phyloP scores from a whole-genome alignment of 768 basidiomycete species.

The Tephrocybe sp. region DNA sequence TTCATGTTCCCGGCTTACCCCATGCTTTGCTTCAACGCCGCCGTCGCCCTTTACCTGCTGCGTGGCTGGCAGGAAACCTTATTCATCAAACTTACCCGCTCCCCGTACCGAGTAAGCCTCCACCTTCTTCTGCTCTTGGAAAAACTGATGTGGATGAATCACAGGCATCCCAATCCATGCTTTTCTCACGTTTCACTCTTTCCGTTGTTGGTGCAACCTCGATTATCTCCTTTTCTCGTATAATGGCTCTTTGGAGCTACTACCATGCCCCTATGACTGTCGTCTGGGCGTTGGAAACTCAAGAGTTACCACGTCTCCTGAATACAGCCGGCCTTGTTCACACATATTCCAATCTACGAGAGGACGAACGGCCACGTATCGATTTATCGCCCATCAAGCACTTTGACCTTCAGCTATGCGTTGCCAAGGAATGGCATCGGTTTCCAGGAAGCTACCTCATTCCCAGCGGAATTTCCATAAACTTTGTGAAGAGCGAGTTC shows the following conservation, averaged over 20 bases:
- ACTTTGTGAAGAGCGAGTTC: slow-evolving; percentile 91
- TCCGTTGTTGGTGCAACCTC: slow-evolving; percentile 63
- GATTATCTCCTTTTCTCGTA: slow-evolving; percentile 74
- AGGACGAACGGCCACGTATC: slow-evolving; percentile 48
- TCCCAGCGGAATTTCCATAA: slow-evolving; percentile 76
- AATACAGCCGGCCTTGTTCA: slow-evolving; percentile 67
- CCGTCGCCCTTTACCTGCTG: slow-evolving; percentile 79
- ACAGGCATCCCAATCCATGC: slow-evolving; percentile 71
- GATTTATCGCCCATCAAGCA: slow-evolving; percentile 66
- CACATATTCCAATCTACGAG: slow-evolving; percentile 33
- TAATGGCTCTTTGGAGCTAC: slow-evolving; percentile 80
- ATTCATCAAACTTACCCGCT: slow-evolving; percentile 75
- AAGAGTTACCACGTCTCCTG: slow-evolving; percentile 80
- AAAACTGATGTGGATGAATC: neutral
- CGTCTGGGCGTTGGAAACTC: slow-evolving; percentile 64
- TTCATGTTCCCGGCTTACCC: slow-evolving; percentile 97
- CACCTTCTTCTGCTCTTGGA: neutral
- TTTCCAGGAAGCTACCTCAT: slow-evolving; percentile 91
- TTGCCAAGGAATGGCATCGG: slow-evolving; percentile 94
- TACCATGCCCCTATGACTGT: slow-evolving; percentile 87
- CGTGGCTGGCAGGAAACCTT: slow-evolving; percentile 82
- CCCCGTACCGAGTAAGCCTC: slow-evolving; percentile 74
- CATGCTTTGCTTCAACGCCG: slow-evolving; percentile 90
- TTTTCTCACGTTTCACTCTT: slow-evolving; percentile 78
- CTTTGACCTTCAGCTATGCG: slow-evolving; percentile 76